These are phyloP conservation scores for Spongispora temasekensis DNA, from an alignment of 1,284 basidiomycete species.

Conservation along the genomic window DNA sequence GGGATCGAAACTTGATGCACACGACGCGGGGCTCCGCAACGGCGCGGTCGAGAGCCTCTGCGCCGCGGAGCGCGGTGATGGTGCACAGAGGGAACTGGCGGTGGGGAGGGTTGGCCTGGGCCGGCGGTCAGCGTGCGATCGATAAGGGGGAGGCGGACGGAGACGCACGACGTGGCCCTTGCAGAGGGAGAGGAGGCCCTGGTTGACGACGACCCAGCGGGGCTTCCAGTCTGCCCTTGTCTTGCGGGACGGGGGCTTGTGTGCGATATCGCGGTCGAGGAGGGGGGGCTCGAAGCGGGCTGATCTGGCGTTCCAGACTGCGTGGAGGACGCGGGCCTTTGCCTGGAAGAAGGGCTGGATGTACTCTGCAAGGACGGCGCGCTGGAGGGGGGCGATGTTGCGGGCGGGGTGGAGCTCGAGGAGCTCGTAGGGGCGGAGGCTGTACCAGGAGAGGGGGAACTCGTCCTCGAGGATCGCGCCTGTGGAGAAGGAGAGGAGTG, in stretches of 20 bases:
- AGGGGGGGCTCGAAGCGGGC: constrained; percentile 29
- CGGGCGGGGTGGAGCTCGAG: constrained; percentile 59
- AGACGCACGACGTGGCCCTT: constrained; percentile 52
- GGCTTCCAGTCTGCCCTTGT: constrained; percentile 59
- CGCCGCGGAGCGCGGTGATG: constrained; percentile 46
- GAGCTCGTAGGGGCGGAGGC: constrained; percentile 58
- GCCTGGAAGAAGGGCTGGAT: constrained; percentile 70
- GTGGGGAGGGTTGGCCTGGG: constrained; percentile 47
- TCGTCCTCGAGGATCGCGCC: constrained; percentile 69
- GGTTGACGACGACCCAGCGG: constrained; percentile 61
- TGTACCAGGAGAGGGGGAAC: constrained; percentile 55
- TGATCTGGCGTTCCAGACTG: constrained; percentile 37
- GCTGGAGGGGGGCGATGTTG: constrained; percentile 45
- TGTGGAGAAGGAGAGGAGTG: constrained; percentile 62
- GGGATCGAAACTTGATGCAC: constrained; percentile 50
- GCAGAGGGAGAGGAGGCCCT: constrained; percentile 56
- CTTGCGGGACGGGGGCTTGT: constrained; percentile 10
- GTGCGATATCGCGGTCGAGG: constrained; percentile 7
- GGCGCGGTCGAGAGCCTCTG: constrained; percentile 46
- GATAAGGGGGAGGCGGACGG: not conserved
- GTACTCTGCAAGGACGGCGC: constrained; percentile 48
- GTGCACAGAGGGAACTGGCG: constrained; percentile 45
- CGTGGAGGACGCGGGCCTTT: constrained; percentile 54
- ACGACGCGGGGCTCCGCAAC: constrained; percentile 40
- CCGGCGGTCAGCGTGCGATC: constrained; percentile 1